Evolutionary conservation across 2,329 filamentous ascomycete genomes (phyloP), one percentile per base, ranked within the genome.

Genomic region (Beauveria australis): DNA sequence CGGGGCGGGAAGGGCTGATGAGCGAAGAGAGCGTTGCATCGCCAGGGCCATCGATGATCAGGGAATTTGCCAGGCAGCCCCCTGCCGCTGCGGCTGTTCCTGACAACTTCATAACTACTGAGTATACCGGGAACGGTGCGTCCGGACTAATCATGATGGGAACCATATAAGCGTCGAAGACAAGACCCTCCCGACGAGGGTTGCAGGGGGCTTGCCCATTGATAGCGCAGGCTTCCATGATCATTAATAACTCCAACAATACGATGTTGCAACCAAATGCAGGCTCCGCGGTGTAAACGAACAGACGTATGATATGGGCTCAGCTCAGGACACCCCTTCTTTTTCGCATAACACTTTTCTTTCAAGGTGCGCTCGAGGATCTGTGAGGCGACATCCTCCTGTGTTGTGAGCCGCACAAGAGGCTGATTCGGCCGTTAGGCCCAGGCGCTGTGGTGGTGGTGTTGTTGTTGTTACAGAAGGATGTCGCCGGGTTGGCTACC

Each of bases 1-100:
- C 55, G 55, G 57, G 57, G 47, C 19, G 14, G 54, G 12, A 16
- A 49, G 41, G 54, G 54, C 46, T 57, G 54, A 46, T 57, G 54
- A 46, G 54, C 14, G 30, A 47, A 28, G 7, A 40, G 19, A 49
- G 9, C 12, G 33, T 26, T 57, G 30, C 18, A 49, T 57, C 28
- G 33, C 28, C 54, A 40, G 54, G 41, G 43, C 44, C 44, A 48
- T 24, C 12, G 22, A 24, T 43, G 30, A 22, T 19, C 19, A 26
- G 8, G 26, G 30, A 46, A 19, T 19, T 51, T 19, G 48, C 28
- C 28, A 37, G 33, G 33, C 33, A 14, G 33, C 19, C 22, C n/a
- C 43, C 53, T 47, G 53, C 12, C 26, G 14, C 12, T 47, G 43
- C 43, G 19, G 24, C 53, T 24, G 54, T 28, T 49, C 19, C 19